Evolutionary conservation across 257 asterid species (phyloP).

Genomic region (Paulownia fortunei): DNA sequence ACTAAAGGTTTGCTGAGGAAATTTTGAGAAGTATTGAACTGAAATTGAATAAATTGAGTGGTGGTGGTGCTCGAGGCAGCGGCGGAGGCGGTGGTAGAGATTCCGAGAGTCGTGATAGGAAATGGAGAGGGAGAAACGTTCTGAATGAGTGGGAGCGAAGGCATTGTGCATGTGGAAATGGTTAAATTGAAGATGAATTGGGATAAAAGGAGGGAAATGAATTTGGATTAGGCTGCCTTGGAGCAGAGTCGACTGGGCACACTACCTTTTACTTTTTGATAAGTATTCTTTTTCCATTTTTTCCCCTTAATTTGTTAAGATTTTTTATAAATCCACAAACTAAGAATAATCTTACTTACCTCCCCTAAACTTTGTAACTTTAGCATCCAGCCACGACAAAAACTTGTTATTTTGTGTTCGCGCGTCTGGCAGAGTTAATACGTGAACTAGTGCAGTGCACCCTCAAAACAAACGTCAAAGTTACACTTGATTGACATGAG

Average conservation of each 20-base stretch:
- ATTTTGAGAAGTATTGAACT: slow-evolving; percentile 20
- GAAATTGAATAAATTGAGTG: slow-evolving; percentile 36
- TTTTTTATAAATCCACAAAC: background rate
- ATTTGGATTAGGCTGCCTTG: slow-evolving; percentile 33
- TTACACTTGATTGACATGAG: too few species aligned
- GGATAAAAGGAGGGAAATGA: slow-evolving; percentile 39
- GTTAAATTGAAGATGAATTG: slow-evolving; percentile 9
- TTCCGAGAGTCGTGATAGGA: slow-evolving; percentile 21
- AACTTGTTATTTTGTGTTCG: too few species aligned
- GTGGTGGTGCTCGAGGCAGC: background rate
- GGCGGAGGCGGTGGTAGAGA: slow-evolving; percentile 18
- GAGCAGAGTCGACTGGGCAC: background rate
- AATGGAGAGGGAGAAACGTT: slow-evolving; percentile 24
- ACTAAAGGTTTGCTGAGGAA: slow-evolving; percentile 28
- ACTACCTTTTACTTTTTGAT: background rate
- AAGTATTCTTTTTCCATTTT: background rate
- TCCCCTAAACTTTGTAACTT: background rate
- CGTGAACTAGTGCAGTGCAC: too few species aligned
- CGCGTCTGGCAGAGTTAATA: too few species aligned
- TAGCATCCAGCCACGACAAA: too few species aligned
- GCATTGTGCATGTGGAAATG: slow-evolving; percentile 39
- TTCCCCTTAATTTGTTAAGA: slow-evolving; percentile 9
- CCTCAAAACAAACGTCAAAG: too few species aligned
- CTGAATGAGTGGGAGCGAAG: slow-evolving; percentile 26
- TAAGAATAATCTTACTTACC: background rate